Base-by-base conservation (phyloP, 352 stramenopile genomes). In the Plasmopara viticola region DNA sequence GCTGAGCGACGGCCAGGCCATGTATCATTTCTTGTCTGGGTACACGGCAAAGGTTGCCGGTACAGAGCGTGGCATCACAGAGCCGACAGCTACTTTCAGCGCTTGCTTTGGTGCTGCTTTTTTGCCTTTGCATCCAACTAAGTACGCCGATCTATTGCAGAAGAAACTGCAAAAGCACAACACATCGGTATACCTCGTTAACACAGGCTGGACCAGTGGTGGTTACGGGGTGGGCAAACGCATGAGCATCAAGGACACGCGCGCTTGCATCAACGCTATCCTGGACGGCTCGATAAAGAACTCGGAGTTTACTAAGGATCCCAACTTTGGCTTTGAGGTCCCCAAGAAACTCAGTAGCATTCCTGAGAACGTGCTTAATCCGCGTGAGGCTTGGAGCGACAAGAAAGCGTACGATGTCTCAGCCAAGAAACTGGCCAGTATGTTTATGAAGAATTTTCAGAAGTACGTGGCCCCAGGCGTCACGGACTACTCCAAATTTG, bases 41-140 rank as follows among this genome's bases (percentile, higher is more conserved):
- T 99, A 99, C 78, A 99, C 96, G 17, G 96, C 95, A 51, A 99
- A 99, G 77, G 96, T 99, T 54, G 96, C 96, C 30, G 96, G 96
- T 56, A 99, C 96, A 29, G 96, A 99, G 73, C 85, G 95, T 54
- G 96, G 96, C 44, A 82, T 99, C 44, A 98, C 82, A 35, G 94
- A 99, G 68, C 96, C 96, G 15, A 84, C 74, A 45, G 85, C 96
- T 14, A 99, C 91, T 33, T 99, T 99, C 74, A 96, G 75, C 48
- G 86, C 96, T 12, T 98, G 96, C 74, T 99, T 99, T 70, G 96
- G 96, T 50, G 95, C 93, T 20, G 95, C 96, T 9, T 99, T 99
- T 78, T 68, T 99, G 72, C 95, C 95, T 30, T 72, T 98, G 43
- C 95, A 98, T 78, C 95, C 96, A 30, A 98, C 95, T 49, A 84